A percentile compares a stretch with the other conserved stretches of the same genome.
phyloP scores from a whole-genome alignment of 768 basidiomycete species.

The Podaxis sp. region DNA sequence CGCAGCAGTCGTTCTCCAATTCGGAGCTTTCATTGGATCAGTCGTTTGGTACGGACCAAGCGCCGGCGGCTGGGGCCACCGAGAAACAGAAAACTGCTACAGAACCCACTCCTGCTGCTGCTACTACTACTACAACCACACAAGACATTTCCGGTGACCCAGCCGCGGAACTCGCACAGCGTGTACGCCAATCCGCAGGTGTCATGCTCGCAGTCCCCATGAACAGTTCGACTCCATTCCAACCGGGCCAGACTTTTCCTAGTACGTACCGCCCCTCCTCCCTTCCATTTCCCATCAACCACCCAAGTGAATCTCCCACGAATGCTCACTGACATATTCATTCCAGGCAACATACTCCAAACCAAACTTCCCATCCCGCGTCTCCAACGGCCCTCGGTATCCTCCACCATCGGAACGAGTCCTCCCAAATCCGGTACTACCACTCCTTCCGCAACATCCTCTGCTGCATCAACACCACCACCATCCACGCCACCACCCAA shows the following conservation, averaged over 20 bases:
- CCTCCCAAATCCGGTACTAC: slow-evolving; percentile 24
- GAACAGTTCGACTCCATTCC: slow-evolving; percentile 31
- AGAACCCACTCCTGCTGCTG: slow-evolving; percentile 17
- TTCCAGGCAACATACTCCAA: slow-evolving; percentile 22
- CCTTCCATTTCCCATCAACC: background rate
- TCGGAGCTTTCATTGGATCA: background rate
- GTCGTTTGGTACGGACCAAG: background rate
- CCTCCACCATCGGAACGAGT: slow-evolving; percentile 12
- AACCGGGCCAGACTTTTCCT: slow-evolving; percentile 22
- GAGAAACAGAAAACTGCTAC: too few relatives aligned
- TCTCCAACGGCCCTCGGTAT: slow-evolving; percentile 28
- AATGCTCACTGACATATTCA: slow-evolving; percentile 10
- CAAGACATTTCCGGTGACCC: slow-evolving; percentile 25
- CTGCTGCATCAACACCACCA: slow-evolving; percentile 43
- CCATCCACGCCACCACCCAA: slow-evolving; percentile 33
- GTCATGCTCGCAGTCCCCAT: slow-evolving; percentile 53
- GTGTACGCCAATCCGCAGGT: slow-evolving; percentile 55
- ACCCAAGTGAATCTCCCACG: background rate
- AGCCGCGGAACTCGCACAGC: slow-evolving; percentile 44
- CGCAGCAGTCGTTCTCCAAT: slow-evolving; percentile 21
- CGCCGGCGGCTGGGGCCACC: too few relatives aligned
- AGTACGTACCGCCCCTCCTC: slow-evolving; percentile 20
- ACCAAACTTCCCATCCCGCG: slow-evolving; percentile 41
- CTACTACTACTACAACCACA: background rate
- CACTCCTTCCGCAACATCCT: slow-evolving; percentile 38